These are phyloP conservation scores for Dendrocalamus latiflorus DNA, from an alignment of 202 grass and related monocot species.

Conservation along the genomic window DNA sequence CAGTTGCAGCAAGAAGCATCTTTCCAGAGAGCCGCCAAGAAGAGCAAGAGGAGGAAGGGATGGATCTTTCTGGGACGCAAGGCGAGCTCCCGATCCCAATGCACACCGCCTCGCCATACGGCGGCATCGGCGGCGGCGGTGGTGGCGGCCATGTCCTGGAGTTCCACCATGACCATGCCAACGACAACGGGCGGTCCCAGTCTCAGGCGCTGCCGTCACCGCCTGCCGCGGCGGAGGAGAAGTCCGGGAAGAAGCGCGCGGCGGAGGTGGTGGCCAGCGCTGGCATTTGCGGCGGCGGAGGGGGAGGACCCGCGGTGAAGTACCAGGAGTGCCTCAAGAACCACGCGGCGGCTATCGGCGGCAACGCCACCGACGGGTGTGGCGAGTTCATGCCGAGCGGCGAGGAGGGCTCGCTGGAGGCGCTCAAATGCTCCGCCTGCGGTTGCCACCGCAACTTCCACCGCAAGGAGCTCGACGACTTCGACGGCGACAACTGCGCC, in stretches of 20 bases:
- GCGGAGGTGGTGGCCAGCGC: not conserved
- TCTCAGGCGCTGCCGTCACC: not conserved
- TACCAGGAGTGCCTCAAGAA: slow-evolving; percentile 98
- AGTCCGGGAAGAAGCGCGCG: slow-evolving; percentile 18
- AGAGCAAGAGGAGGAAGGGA: slow-evolving; percentile 27
- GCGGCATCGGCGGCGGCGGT: not conserved
- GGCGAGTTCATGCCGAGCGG: slow-evolving; percentile 99
- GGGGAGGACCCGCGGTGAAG: slow-evolving; percentile 17
- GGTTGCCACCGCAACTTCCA: slow-evolving; percentile 98
- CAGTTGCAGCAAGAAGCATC: slow-evolving; percentile 27
- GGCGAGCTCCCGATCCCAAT: slow-evolving; percentile 93
- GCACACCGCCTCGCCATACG: slow-evolving; percentile 44
- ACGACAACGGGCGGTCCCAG: slow-evolving; percentile 28
- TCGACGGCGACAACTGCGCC: slow-evolving; percentile 4
- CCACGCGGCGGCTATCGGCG: slow-evolving; percentile 89
- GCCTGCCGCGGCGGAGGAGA: not conserved
- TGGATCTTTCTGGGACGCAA: slow-evolving; percentile 81
- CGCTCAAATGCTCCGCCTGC: slow-evolving; percentile 89
- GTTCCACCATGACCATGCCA: slow-evolving; percentile 20
- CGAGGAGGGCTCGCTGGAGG: slow-evolving; percentile 82
- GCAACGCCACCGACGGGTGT: slow-evolving; percentile 90
- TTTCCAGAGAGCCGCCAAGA: not conserved
- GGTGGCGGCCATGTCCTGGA: slow-evolving; percentile 28
- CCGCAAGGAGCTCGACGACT: slow-evolving; percentile 69
- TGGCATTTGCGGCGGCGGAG: not conserved